Base-by-base conservation (phyloP, 176 grass and related monocot species). In the Chrysopogon serrulatus region DNA sequence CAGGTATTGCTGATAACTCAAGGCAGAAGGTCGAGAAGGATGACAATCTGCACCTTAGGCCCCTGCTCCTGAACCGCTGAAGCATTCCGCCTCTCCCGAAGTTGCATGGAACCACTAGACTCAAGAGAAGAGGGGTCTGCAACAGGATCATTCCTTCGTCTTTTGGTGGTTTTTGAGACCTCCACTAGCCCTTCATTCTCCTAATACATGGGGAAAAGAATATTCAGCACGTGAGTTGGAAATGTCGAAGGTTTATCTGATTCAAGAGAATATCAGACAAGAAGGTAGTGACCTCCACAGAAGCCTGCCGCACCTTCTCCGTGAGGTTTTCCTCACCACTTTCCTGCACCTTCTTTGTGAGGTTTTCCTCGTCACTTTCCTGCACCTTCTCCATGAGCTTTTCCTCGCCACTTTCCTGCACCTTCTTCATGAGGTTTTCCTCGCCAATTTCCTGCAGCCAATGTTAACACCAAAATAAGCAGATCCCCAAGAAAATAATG, bases 41-140 rank as follows among this genome's bases (percentile, higher is more conserved):
- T 79, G 3, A 73, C 8, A 18, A 36, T 30, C n/a, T 61, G 7
- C 47, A 84, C 87, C 87, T 84, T 14, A 34, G 54, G 34, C 5
- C 15, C 45, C 12, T 21, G 10, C 10, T 23, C 60, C 9, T n/a
- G 13, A 45, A 13, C n/a, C 5, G 15, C 8, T 36, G 23, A 10
- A 65, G 9, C 57, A 65, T 21, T 45, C 34, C 0, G 14, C 81
- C 42, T 79, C n/a, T n/a, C 5, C 26, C 75, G 37, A 73, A 44
- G 21, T 5, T 7, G 34, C 1, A 4, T 3, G 26, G 48, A 26
- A 27, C 4, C 2, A 48, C 8, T 41, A 59, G 28, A 34, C 10
- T 44, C 45, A 59, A 74, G 60, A 67, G 86, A 77, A 43, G 77
- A 81, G 1, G 13, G 51, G 10, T 85, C 64, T 3, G 33, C 87